These are phyloP conservation scores for Aspergillus texensis DNA, from an alignment of 2,329 filamentous ascomycete species.

Conservation along the genomic window DNA sequence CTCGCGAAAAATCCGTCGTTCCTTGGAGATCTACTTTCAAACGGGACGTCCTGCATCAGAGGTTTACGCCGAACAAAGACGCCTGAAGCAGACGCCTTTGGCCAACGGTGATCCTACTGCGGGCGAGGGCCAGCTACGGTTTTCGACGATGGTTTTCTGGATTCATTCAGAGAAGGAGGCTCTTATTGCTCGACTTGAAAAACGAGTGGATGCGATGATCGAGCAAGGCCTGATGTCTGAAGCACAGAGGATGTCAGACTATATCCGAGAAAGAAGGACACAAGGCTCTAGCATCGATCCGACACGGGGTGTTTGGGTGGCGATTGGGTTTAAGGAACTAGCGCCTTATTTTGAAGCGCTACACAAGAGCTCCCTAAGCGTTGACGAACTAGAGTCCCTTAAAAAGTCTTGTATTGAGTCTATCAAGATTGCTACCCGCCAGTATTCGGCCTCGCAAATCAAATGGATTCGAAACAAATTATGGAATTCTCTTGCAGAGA, in stretches of 20 bases:
- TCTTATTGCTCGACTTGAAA: constrained; percentile 71
- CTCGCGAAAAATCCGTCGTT: constrained; percentile 82
- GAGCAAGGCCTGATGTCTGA: constrained; percentile 65
- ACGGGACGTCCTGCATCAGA: constrained; percentile 82
- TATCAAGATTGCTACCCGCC: constrained; percentile 80
- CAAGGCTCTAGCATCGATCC: constrained; percentile 65
- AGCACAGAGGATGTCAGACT: constrained; percentile 56
- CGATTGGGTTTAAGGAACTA: constrained; percentile 95
- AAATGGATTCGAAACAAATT: constrained; percentile 87
- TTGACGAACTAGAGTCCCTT: constrained; percentile 56
- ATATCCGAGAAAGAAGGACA: constrained; percentile 48
- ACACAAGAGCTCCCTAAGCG: constrained; percentile 26
- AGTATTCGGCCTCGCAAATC: constrained; percentile 83
- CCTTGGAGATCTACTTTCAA: constrained; percentile 84
- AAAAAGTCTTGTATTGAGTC: constrained; percentile 66
- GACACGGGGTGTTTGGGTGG: constrained; percentile 88
- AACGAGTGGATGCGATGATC: constrained; percentile 83
- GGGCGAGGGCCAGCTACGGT: constrained; percentile 47
- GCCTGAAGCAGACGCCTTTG: constrained; percentile 27
- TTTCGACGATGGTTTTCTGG: constrained; percentile 77
- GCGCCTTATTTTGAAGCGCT: constrained; percentile 66
- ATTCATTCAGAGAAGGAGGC: constrained; percentile 72
- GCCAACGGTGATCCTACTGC: constrained; percentile 22
- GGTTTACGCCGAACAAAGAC: constrained; percentile 77
- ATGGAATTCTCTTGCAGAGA: constrained; percentile 65